Evolutionary conservation across 164 flowering plant genomes (phyloP).

Genomic region (Magnolia sinica): DNA sequence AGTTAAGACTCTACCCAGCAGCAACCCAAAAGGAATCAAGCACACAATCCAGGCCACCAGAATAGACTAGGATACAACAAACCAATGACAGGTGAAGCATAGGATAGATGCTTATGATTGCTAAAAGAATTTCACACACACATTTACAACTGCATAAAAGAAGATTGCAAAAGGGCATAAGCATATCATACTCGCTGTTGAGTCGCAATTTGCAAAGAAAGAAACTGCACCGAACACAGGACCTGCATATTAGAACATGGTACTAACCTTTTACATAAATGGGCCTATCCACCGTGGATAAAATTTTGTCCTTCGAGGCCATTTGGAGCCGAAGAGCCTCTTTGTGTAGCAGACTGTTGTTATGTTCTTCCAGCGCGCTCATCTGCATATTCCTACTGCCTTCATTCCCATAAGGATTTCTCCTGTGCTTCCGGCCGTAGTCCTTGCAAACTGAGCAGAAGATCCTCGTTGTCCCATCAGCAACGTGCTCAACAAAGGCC

Average conservation of each 20-base stretch:
- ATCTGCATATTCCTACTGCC: conserved; percentile 99
- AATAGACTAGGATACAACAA: too few relatives aligned
- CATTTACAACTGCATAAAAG: too few relatives aligned
- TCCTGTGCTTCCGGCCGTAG: conserved; percentile 91
- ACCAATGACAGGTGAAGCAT: too few relatives aligned
- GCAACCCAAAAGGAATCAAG: too few relatives aligned
- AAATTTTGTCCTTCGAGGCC: conserved; percentile 91
- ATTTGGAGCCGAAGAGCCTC: conserved; percentile 95
- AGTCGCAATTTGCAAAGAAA: background rate
- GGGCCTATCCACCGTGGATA: conserved; percentile 64
- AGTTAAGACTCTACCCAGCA: too few relatives aligned
- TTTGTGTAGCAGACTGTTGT: conserved; percentile 96
- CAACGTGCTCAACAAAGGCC: conserved; percentile 84
- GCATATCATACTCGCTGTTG: too few relatives aligned
- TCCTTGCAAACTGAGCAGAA: conserved; percentile 93
- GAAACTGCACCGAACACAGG: background rate
- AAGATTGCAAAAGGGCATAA: too few relatives aligned
- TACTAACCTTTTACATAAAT: conserved; percentile 79
- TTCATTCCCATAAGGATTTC: conserved; percentile 99
- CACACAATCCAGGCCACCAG: too few relatives aligned
- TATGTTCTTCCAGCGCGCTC: conserved; percentile 98
- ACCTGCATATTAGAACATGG: background rate
- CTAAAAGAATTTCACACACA: too few relatives aligned
- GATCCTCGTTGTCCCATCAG: conserved; percentile 92
- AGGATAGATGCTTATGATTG: too few relatives aligned